Percentiles rank a stretch among this genome's conserved stretches.
phyloP scores from a whole-genome alignment of 164 flowering plant species.

The Annona squamosa region DNA sequence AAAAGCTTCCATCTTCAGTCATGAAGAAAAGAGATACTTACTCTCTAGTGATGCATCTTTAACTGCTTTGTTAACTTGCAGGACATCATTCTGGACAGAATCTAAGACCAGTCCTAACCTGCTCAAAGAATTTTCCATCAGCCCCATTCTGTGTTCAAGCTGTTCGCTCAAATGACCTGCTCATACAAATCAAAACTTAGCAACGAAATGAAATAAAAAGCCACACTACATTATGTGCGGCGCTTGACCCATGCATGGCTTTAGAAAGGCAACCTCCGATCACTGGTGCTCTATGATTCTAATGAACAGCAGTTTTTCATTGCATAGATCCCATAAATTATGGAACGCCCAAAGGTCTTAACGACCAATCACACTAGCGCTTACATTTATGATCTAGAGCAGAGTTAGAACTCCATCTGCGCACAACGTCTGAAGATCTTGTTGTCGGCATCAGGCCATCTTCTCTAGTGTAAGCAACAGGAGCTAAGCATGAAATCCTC shows the following conservation, averaged over 20 bases:
- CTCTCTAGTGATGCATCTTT: constrained; percentile 67
- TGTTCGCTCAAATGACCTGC: constrained; percentile 78
- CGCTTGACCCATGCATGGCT: background rate
- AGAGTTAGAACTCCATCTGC: constrained; percentile 59
- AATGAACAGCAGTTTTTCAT: too few species aligned
- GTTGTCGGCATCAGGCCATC: constrained; percentile 56
- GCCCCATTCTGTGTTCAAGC: constrained; percentile 64
- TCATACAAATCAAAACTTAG: constrained; percentile 16
- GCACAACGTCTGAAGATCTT: constrained; percentile 52
- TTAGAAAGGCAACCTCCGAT: background rate
- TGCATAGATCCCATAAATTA: background rate
- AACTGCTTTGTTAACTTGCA: constrained; percentile 79
- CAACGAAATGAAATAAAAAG: background rate
- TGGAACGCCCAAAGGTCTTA: background rate
- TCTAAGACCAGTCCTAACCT: constrained; percentile 72
- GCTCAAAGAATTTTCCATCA: constrained; percentile 66
- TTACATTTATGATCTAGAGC: constrained; percentile 55
- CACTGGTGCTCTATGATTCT: background rate
- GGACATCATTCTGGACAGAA: constrained; percentile 79
- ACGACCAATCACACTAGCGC: background rate
- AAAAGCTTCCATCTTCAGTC: background rate
- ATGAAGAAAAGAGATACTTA: constrained; percentile 28
- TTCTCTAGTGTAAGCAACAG: constrained; percentile 41
- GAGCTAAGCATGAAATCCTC: constrained; percentile 50
- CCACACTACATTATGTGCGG: background rate